Percentiles rank a stretch among this genome's conserved stretches.
phyloP scores from a whole-genome alignment of 495 filamentous ascomycete genomes.

The Filosporella fistucella region DNA sequence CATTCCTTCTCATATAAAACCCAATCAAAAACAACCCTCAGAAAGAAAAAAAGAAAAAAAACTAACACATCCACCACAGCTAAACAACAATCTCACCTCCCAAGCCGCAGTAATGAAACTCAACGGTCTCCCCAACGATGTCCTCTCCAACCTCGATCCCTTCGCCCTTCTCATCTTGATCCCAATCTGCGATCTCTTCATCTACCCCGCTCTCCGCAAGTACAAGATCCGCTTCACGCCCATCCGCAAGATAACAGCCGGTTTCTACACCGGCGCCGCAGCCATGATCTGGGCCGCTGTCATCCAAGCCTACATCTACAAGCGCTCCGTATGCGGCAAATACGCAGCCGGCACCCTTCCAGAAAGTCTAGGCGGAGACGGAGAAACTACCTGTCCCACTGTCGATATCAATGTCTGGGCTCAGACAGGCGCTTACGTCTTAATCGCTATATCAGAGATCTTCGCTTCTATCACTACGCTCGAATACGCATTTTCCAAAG shows the following conservation, averaged over 20 bases:
- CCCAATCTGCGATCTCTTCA: slow-evolving; percentile 61
- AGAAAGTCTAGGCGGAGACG: slow-evolving; percentile 3
- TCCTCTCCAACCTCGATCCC: slow-evolving; percentile 74
- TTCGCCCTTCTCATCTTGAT: slow-evolving; percentile 75
- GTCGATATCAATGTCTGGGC: slow-evolving; percentile 24
- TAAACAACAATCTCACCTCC: slow-evolving; percentile 62
- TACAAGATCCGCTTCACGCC: slow-evolving; percentile 63
- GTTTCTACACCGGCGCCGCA: slow-evolving; percentile 55
- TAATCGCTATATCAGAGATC: slow-evolving; percentile 37
- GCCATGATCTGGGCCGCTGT: slow-evolving; percentile 64
- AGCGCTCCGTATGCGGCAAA: slow-evolving; percentile 50
- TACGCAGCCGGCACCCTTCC: slow-evolving; percentile 27
- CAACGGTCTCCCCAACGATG: slow-evolving; percentile 71
- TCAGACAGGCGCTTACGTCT: slow-evolving; percentile 30
- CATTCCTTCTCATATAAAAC: too few species aligned
- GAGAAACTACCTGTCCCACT: slow-evolving; percentile 4
- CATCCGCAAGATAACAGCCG: slow-evolving; percentile 66
- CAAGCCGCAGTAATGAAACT: slow-evolving; percentile 70
- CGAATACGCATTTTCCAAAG: slow-evolving; percentile 76
- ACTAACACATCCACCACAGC: too few species aligned
- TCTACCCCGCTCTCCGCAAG: slow-evolving; percentile 66
- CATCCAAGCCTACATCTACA: slow-evolving; percentile 69
- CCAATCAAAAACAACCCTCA: too few species aligned
- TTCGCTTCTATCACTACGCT: slow-evolving; percentile 42
- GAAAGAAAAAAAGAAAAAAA: too few species aligned